Evolutionary conservation across 2,329 filamentous ascomycete species (phyloP).

Genomic region (Scleromitrula shiraiana): DNA sequence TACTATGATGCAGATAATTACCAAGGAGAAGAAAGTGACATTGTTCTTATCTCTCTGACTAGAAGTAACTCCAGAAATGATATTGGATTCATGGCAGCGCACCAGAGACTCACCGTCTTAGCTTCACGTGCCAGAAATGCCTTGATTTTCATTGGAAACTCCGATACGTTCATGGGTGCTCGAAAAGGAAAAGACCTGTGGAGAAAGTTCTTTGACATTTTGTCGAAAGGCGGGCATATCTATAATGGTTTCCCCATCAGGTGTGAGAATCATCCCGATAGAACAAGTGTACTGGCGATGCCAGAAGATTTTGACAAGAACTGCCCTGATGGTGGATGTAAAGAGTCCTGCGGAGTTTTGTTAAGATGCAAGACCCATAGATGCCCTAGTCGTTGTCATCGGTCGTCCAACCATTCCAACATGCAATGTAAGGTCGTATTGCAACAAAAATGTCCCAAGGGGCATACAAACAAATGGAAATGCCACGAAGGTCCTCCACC

Average conservation of each 20-base stretch:
- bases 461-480: constrained; percentile 39
- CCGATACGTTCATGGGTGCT: constrained; percentile 54
- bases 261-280: constrained; percentile 52
- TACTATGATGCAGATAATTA: constrained; percentile 61
- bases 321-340: constrained; percentile 65
- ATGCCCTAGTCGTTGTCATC: constrained; percentile 56
- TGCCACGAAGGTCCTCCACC: constrained; percentile 36
- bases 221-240: constrained; percentile 44
- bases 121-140: constrained; percentile 57
- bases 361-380: constrained; percentile 51
- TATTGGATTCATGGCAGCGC: constrained; percentile 62
- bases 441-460: constrained; percentile 40
- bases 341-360: constrained; percentile 43
- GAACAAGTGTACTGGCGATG: constrained; percentile 36
- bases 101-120: constrained; percentile 62
- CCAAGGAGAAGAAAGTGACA: constrained; percentile 68
- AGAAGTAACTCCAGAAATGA: constrained; percentile 55
- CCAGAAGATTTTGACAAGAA: constrained; percentile 51
- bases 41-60: constrained; percentile 61
- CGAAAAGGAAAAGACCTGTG: constrained; percentile 51
- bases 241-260: constrained; percentile 52
- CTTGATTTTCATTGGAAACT: constrained; percentile 63
- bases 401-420: constrained; percentile 45
- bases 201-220: constrained; percentile 46
- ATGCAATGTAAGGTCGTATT: constrained; percentile 39